These are phyloP conservation scores for Ganoderma lingzhi DNA, from an alignment of 1,284 basidiomycete genomes.

Conservation along the genomic window DNA sequence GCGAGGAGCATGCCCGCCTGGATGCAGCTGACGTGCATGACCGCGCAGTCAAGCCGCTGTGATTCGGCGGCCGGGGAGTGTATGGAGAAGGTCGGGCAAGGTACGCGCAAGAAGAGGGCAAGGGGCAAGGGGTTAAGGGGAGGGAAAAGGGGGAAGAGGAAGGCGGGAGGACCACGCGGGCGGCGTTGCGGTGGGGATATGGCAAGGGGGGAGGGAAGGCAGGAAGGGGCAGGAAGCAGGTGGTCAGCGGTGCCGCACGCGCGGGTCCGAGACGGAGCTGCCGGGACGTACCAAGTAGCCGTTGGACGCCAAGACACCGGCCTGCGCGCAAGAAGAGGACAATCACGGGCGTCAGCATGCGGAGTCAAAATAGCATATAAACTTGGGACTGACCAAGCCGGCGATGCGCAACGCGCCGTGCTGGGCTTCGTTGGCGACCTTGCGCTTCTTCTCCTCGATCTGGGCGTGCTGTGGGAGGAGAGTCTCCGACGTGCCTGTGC, in stretches of 20 bases:
- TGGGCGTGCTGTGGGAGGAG: conserved; percentile 52
- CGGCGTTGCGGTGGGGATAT: conserved; percentile 3
- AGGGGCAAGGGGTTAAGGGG: not conserved
- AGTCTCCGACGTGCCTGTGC: conserved; percentile 47
- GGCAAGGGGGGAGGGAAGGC: not conserved
- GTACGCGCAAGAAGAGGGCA: not conserved
- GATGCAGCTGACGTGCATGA: conserved; percentile 86
- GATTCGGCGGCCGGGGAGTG: conserved; percentile 1
- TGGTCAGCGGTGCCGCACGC: conserved; percentile 15
- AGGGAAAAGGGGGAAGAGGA: not conserved
- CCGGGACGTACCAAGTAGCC: conserved; percentile 71
- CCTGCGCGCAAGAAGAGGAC: conserved; percentile 45
- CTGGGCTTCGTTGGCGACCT: conserved; percentile 81
- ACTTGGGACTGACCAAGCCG: conserved; percentile 67
- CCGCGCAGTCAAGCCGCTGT: conserved; percentile 81
- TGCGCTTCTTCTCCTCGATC: conserved; percentile 71
- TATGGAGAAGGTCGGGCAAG: not conserved
- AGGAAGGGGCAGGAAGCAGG: conserved; percentile 1
- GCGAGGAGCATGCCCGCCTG: conserved; percentile 87
- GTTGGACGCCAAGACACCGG: conserved; percentile 83
- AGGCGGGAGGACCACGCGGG: conserved; percentile 8
- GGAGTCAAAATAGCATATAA: conserved; percentile 8
- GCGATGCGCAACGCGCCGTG: conserved; percentile 88
- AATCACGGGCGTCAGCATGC: not conserved
- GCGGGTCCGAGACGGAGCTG: conserved; percentile 19